phyloP scores from a whole-genome alignment of 495 filamentous ascomycete species.

The Alectoria sarmentosa region DNA sequence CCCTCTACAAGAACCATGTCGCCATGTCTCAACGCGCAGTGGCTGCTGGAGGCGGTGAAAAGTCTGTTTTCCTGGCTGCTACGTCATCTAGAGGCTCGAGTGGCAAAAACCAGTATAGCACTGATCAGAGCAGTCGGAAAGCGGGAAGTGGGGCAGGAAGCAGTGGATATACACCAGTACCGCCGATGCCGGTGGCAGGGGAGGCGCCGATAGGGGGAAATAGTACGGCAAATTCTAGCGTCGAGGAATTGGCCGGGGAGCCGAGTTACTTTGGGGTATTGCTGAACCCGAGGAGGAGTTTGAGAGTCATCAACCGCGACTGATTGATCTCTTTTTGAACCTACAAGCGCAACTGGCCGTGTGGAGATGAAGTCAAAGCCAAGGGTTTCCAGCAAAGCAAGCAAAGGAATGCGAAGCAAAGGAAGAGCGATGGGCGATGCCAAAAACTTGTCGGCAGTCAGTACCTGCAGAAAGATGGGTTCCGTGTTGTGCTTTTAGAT shows the following conservation, averaged over 20 bases:
- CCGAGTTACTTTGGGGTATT: constrained; percentile 70
- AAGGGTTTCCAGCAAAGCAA: neutral
- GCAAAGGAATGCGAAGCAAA: neutral
- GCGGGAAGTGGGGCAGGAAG: constrained; percentile 20
- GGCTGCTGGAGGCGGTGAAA: constrained; percentile 29
- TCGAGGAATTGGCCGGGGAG: constrained; percentile 55
- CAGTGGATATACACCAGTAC: constrained; percentile 27
- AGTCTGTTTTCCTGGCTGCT: constrained; percentile 25
- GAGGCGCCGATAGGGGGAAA: constrained; percentile 33
- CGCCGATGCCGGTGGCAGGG: constrained; percentile 23
- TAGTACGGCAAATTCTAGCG: constrained; percentile 33
- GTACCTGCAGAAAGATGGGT: neutral
- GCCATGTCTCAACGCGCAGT: constrained; percentile 42
- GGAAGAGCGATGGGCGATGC: too few species aligned
- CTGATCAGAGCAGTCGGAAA: constrained; percentile 23
- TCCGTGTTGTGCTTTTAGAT: constrained; percentile 5
- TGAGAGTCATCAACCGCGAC: constrained; percentile 62
- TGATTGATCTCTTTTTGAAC: constrained; percentile 9
- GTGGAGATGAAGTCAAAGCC: neutral
- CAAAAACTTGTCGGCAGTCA: constrained; percentile 3
- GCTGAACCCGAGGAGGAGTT: constrained; percentile 61
- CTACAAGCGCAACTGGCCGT: neutral
- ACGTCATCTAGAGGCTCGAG: constrained; percentile 27
- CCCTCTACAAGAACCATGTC: constrained; percentile 55
- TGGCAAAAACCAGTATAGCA: constrained; percentile 21